A percentile compares a stretch with the other conserved stretches of the same genome.
Evolutionary conservation across 31 red algal genomes (phyloP).

Genomic region (Endocladia muricata): DNA sequence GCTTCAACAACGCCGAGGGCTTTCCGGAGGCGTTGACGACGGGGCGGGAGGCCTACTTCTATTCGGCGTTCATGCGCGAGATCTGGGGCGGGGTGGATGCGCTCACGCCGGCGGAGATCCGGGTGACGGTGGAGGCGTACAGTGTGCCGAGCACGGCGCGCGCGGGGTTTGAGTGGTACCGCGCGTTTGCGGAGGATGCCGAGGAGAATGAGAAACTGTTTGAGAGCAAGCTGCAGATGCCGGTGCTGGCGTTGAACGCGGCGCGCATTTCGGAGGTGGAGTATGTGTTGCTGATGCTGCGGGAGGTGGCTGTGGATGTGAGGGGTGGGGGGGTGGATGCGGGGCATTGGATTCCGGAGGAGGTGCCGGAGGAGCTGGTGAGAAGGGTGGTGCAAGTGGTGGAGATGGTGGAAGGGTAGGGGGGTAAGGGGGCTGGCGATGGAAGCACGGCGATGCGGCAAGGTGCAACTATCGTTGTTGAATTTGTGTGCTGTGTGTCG

Average conservation of each 20-base stretch:
- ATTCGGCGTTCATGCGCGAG: not conserved
- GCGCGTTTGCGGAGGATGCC: not conserved
- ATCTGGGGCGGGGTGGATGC: not conserved
- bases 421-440: too few species aligned
- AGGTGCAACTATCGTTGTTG: too few species aligned
- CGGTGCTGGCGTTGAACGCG: not conserved
- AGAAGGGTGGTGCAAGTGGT: too few species aligned
- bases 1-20: not conserved
- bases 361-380: not conserved
- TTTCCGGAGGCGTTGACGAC: not conserved
- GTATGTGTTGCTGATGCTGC: not conserved
- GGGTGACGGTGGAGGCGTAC: not conserved
- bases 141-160: not conserved
- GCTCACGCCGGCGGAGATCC: not conserved
- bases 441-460: too few species aligned
- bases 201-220: not conserved
- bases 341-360: not conserved
- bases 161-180: not conserved
- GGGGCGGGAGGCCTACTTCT: not conserved
- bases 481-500: too few species aligned
- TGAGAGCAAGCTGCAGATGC: not conserved
- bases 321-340: not conserved
- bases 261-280: not conserved
- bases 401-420: too few species aligned
- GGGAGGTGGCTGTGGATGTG: not conserved